These are phyloP conservation scores for Chamaecyparis obtusa DNA, from an alignment of 75 land plant species.

Conservation along the genomic window DNA sequence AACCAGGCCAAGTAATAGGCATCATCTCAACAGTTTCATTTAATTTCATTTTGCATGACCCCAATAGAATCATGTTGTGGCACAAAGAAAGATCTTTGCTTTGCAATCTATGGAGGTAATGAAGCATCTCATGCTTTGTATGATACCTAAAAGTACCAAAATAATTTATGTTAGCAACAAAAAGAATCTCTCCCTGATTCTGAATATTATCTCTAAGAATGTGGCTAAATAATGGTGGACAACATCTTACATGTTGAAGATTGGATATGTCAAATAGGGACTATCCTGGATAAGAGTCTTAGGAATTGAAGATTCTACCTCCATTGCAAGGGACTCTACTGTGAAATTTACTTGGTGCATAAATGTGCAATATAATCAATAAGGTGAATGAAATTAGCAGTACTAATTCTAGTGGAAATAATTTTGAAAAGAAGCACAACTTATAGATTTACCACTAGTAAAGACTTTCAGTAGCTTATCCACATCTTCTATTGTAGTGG, in stretches of 20 bases:
- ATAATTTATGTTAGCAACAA: neutral
- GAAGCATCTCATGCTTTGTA: slow-evolving; percentile 49
- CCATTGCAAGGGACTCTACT: slow-evolving; percentile 30
- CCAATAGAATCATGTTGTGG: slow-evolving; percentile 47
- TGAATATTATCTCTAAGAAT: neutral
- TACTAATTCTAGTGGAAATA: neutral
- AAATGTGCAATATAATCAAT: neutral
- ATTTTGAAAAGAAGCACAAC: slow-evolving; percentile 1
- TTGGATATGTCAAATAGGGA: slow-evolving; percentile 46
- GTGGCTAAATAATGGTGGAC: neutral
- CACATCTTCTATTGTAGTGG: slow-evolving; percentile 42
- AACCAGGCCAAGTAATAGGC: slow-evolving; percentile 54
- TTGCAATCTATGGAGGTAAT: slow-evolving; percentile 42
- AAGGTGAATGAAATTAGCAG: neutral
- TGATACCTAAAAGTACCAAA: slow-evolving; percentile 28
- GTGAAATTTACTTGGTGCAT: slow-evolving; percentile 35
- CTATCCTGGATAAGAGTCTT: slow-evolving; percentile 22
- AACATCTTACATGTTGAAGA: slow-evolving; percentile 39
- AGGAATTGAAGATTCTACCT: slow-evolving; percentile 22
- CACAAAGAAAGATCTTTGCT: slow-evolving; percentile 45
- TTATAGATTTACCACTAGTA: slow-evolving; percentile 26
- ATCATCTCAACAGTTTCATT: slow-evolving; percentile 61
- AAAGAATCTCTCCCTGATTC: neutral
- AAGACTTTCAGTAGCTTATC: slow-evolving; percentile 34
- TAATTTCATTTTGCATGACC: slow-evolving; percentile 61